Evolutionary conservation across 78 protist genomes (phyloP), one percentile per base, ranked within the genome.

Genomic region (Dictyostelium intermedium): DNA sequence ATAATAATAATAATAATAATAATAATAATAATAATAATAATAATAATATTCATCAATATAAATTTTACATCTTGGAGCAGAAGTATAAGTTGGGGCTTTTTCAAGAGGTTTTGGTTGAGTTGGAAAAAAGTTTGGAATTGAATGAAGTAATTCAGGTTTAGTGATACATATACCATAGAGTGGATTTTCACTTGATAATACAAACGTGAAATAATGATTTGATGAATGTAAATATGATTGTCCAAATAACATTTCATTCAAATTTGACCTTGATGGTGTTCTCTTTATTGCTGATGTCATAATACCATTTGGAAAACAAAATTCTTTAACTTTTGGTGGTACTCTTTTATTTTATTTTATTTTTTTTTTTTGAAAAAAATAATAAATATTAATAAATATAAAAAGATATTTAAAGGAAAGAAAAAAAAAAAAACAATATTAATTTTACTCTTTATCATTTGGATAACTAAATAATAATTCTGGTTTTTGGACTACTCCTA

Each of bases 281-380:
- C 93, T 56, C 14, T 89, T 89, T 32, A 89, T 76, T 25, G 73
- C 1, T 30, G 30, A 69, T n/a, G 92, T 80, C 45, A 83, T n/a
- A 18, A 89, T 89, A 25, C 93, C 93, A 89, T 80, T 89, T 63
- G 93, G 93, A 47, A 89, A 89, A 56, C 93, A 89, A 83, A 89
- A 89, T 47, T 89, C 93, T 53, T 47, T 47, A 61, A 80, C 84
- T 34, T 89, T 89, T 35, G 93, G 93, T 89, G 93, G 93, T 47
- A 60, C 82, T 41, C 91, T 84, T 32, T 25, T 13, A 23, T 47
- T 10, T 78, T 35, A 2, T 78, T 25, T 78, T 7, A 9, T 14
- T 39, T 39, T 45, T 45, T 8, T 45, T 45, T 45, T 50, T 16
- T n/a, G 5, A 43, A 41, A 77, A 30, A 77, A 5, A 63, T 1